Conservation (phyloP, 805 yeast species). For the Ogataea degrootiae region DNA sequence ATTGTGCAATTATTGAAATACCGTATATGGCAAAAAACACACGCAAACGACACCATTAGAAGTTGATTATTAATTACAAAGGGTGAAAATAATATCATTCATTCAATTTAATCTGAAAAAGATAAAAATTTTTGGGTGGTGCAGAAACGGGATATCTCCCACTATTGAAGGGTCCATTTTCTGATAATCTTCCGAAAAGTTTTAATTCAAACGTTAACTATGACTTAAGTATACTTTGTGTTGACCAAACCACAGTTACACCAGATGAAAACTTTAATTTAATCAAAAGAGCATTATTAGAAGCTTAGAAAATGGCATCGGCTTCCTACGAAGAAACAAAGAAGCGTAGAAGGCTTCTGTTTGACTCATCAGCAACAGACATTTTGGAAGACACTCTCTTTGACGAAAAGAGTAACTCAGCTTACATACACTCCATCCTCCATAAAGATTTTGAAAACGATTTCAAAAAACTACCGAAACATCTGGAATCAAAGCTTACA, state of each 20-base stretch:
- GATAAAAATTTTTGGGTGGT: not conserved
- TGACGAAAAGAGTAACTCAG: conserved; percentile 6
- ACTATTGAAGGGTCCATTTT: not conserved
- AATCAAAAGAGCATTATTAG: not conserved
- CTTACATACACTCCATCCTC: conserved; percentile 9
- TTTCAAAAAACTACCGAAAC: conserved; percentile 10
- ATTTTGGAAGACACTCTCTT: not conserved
- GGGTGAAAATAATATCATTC: too few species aligned
- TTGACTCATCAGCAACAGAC: not conserved
- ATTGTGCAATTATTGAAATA: not conserved
- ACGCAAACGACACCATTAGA: too few species aligned
- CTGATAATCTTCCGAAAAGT: too few species aligned
- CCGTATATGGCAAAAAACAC: too few species aligned
- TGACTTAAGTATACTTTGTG: not conserved
- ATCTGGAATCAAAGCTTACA: conserved; percentile 8
- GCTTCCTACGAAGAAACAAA: conserved; percentile 3
- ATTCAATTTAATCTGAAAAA: not conserved
- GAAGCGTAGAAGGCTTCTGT: conserved; percentile 5
- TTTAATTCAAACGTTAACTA: not conserved
- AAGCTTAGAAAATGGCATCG: not conserved
- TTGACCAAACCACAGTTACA: too few species aligned
- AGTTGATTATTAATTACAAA: too few species aligned
- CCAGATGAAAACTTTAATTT: too few species aligned
- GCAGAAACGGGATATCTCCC: not conserved
- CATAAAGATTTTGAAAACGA: conserved; percentile 6